These are phyloP conservation scores for Exserohilum rostratum DNA, from an alignment of 2,329 filamentous ascomycete species.

Conservation along the genomic window DNA sequence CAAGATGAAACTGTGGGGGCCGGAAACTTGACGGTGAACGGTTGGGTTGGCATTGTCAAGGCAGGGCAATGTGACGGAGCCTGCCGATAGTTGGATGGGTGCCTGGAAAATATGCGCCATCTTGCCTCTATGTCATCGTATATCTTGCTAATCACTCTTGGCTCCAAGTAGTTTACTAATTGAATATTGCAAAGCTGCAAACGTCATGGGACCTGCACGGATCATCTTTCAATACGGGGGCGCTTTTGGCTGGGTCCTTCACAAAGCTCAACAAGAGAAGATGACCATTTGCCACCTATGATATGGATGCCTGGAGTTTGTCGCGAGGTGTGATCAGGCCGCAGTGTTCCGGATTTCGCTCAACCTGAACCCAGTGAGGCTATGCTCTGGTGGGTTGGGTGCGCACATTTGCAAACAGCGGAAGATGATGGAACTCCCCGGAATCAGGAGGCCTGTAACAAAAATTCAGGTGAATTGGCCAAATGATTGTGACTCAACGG, in stretches of 20 bases:
- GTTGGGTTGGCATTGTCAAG: neutral
- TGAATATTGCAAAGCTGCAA: conserved; percentile 8
- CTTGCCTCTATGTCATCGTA: neutral
- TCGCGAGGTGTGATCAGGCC: neutral
- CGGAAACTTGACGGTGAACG: conserved; percentile 9
- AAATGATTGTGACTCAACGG: neutral
- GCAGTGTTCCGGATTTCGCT: neutral
- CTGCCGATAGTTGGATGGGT: conserved; percentile 6
- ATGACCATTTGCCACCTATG: neutral
- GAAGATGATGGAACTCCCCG: neutral
- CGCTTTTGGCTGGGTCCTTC: neutral
- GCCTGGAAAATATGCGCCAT: conserved; percentile 8
- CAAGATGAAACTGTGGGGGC: conserved; percentile 16
- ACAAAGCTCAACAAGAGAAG: neutral
- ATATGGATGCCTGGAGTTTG: neutral
- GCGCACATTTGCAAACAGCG: neutral
- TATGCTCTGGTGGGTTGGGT: neutral
- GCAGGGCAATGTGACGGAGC: neutral
- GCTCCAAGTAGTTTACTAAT: conserved; percentile 1
- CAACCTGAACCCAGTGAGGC: neutral
- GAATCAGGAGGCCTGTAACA: neutral
- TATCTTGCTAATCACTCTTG: neutral
- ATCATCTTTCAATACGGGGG: conserved; percentile 1
- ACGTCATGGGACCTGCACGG: conserved; percentile 8
- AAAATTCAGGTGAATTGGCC: neutral